A percentile compares a stretch with the other conserved stretches of the same genome.
These are phyloP conservation scores for Penicillium longicatenatum DNA, from an alignment of 495 filamentous ascomycete species.

Conservation along the genomic window DNA sequence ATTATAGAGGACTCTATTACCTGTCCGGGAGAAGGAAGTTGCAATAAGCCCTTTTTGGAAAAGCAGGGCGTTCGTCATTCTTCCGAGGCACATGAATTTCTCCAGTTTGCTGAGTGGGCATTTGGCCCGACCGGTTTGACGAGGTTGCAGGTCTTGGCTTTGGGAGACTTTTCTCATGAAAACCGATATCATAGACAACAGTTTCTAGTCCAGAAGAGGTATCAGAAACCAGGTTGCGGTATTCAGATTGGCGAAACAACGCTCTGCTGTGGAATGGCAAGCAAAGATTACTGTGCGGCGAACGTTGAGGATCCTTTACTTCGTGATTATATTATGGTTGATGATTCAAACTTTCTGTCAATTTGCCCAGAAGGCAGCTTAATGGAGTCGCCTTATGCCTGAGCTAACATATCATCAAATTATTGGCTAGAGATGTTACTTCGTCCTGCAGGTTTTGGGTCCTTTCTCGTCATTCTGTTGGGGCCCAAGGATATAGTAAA, in stretches of 20 bases:
- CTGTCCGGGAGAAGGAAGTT: background rate
- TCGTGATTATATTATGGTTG: conserved; percentile 6
- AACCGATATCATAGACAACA: conserved; percentile 14
- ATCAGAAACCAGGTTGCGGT: background rate
- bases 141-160: conserved; percentile 9
- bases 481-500: too few relatives aligned
- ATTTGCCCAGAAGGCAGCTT: conserved; percentile 13
- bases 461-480: too few relatives aligned
- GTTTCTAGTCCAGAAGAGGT: conserved; percentile 6
- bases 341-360: conserved; percentile 10
- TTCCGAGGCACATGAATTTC: conserved; percentile 6
- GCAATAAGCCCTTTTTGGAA: background rate
- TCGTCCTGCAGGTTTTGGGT: too few relatives aligned
- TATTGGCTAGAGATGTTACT: too few relatives aligned
- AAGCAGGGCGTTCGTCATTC: background rate
- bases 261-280: background rate
- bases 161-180: conserved; percentile 19
- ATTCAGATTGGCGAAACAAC: background rate
- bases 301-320: background rate
- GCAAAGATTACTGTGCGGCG: background rate
- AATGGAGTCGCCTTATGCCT: conserved; percentile 17
- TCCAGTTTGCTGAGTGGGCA: conserved; percentile 18
- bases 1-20: background rate
- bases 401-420: background rate
- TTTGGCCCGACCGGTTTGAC: conserved; percentile 18